These are phyloP conservation scores for Vachellia pachyceras DNA, from an alignment of 306 rosid genomes.

Conservation along the genomic window DNA sequence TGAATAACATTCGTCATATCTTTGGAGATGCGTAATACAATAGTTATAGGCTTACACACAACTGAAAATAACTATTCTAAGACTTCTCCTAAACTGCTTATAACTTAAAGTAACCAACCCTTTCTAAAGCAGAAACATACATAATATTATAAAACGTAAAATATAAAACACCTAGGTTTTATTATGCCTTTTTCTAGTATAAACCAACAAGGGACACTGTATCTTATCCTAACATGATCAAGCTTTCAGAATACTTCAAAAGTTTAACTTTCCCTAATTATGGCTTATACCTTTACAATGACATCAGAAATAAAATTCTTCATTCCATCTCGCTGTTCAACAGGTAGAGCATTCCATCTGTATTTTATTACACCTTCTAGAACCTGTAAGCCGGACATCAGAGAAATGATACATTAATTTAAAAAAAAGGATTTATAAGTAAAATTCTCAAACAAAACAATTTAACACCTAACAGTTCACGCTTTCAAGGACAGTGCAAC, in stretches of 20 bases:
- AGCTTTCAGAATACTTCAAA: conserved; percentile 18
- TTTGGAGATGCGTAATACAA: no score
- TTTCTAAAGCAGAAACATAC: no score
- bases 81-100: no score
- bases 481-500: conserved; percentile 16
- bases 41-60: no score
- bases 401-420: background rate
- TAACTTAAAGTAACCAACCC: no score
- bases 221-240: background rate
- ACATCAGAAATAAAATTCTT: conserved; percentile 96
- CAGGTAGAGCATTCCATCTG: conserved; percentile 98
- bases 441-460: background rate
- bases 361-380: conserved; percentile 97
- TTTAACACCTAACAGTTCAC: background rate
- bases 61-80: no score
- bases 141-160: no score
- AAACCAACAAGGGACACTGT: no score
- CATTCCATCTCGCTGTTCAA: conserved; percentile 98
- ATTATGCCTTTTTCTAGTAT: no score
- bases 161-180: no score
- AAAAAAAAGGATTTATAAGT: background rate
- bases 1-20: no score
- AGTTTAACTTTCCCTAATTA: conserved; percentile 11
- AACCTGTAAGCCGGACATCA: conserved; percentile 57
- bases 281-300: conserved; percentile 76